Evolutionary conservation across 106 monocot genomes (phyloP).

Genomic region (Phalaenopsis aphrodite): DNA sequence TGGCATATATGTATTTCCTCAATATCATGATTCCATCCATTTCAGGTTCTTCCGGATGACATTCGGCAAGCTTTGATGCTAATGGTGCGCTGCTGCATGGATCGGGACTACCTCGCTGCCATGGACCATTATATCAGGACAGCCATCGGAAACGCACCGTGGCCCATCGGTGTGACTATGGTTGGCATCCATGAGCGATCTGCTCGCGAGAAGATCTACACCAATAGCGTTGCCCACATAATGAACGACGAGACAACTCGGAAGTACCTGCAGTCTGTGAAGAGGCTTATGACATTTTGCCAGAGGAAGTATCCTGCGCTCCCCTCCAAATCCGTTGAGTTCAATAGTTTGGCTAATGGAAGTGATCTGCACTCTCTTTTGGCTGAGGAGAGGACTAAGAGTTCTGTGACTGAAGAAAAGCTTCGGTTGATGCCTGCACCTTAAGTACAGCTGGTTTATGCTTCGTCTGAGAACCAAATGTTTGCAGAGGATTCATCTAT

Average conservation of each 20-base stretch:
- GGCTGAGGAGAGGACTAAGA: conserved; percentile 34
- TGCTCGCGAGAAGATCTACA: conserved; percentile 96
- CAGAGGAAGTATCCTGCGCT: conserved; percentile 68
- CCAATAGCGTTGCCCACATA: conserved; percentile 96
- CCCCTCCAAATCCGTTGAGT: conserved; percentile 94
- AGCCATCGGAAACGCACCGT: conserved; percentile 94
- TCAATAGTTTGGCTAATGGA: conserved; percentile 96
- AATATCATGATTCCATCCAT: not conserved
- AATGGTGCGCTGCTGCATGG: conserved; percentile 83
- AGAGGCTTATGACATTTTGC: conserved; percentile 94
- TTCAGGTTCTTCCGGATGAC: conserved; percentile 87
- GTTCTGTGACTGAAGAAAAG: conserved; percentile 35
- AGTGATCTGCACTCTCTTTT: conserved; percentile 76
- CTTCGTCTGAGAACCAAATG: not conserved
- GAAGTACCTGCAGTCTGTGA: conserved; percentile 88
- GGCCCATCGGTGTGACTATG: conserved; percentile 99
- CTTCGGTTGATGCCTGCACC: conserved; percentile 57
- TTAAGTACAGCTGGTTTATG: not conserved
- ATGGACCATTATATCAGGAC: conserved; percentile 98
- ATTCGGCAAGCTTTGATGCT: conserved; percentile 76
- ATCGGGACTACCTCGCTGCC: conserved; percentile 86
- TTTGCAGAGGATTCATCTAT: not conserved
- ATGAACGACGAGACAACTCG: conserved; percentile 99
- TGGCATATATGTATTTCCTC: too few species aligned
- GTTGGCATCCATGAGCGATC: conserved; percentile 99